Percentiles rank a stretch among this genome's conserved stretches.
These are phyloP conservation scores for Fagopyrum esculentum DNA, from an alignment of 148 eudicot genomes.

Conservation along the genomic window DNA sequence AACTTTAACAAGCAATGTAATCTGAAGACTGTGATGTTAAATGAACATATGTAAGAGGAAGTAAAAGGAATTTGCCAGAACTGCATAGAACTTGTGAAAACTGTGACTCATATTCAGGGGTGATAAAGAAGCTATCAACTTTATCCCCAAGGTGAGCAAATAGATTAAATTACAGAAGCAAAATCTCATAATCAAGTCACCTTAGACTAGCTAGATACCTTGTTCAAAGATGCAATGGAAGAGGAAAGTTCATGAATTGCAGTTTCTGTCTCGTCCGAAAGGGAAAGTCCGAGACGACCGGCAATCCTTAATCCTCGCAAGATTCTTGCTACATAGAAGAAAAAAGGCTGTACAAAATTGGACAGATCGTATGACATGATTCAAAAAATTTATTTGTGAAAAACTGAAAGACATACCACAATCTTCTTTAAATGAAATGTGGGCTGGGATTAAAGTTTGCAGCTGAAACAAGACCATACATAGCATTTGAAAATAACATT, in stretches of 20 bases:
- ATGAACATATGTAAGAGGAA: neutral
- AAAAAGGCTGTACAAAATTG: neutral
- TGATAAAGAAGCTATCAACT: neutral
- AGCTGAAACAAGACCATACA: conserved; percentile 47
- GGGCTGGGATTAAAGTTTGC: conserved; percentile 73
- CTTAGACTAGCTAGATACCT: conserved; percentile 32
- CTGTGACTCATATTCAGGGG: neutral
- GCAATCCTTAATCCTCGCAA: conserved; percentile 92
- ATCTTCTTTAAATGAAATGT: conserved; percentile 70
- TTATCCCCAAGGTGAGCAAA: neutral
- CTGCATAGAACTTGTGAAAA: neutral
- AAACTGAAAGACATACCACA: conserved; percentile 47
- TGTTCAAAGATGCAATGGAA: conserved; percentile 42
- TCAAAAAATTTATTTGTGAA: neutral
- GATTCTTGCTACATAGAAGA: conserved; percentile 65
- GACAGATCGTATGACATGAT: neutral
- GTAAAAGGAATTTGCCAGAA: neutral
- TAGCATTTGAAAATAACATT: neutral
- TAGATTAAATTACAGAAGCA: neutral
- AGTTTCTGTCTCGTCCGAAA: conserved; percentile 60
- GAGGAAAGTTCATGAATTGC: conserved; percentile 44
- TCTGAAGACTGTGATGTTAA: neutral
- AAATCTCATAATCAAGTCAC: neutral
- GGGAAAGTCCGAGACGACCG: conserved; percentile 77
- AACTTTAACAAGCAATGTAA: neutral